These are phyloP conservation scores for Euphrasia confusa DNA, from an alignment of 257 asterid genomes.

Conservation along the genomic window DNA sequence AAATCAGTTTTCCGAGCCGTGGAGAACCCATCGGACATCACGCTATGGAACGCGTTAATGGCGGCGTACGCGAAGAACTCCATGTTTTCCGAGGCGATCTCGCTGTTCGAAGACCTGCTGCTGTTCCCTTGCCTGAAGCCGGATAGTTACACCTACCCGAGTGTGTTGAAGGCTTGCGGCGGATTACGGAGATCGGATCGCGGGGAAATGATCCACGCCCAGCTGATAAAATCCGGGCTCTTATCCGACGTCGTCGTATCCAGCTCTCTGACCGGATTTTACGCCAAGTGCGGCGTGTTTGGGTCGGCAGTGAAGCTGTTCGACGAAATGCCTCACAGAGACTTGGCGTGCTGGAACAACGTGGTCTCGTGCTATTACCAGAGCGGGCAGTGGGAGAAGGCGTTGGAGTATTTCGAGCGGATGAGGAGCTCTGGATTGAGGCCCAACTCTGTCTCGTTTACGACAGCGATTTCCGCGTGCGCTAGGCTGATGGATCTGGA, in stretches of 20 bases:
- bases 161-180: slow-evolving; percentile 71
- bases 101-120: slow-evolving; percentile 37
- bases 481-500: slow-evolving; percentile 52
- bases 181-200: slow-evolving; percentile 40
- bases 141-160: slow-evolving; percentile 65
- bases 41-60: slow-evolving; percentile 68
- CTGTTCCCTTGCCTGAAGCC: slow-evolving; percentile 48
- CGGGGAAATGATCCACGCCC: slow-evolving; percentile 55
- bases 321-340: slow-evolving; percentile 71
- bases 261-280: slow-evolving; percentile 52
- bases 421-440: slow-evolving; percentile 47
- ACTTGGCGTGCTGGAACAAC: slow-evolving; percentile 69
- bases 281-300: slow-evolving; percentile 52
- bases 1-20: slow-evolving; percentile 39
- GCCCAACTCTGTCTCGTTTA: slow-evolving; percentile 66
- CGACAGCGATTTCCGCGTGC: slow-evolving; percentile 67
- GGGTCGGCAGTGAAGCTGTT: slow-evolving; percentile 50
- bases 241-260: slow-evolving; percentile 57
- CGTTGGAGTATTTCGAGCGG: slow-evolving; percentile 55
- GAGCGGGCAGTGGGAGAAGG: slow-evolving; percentile 62
- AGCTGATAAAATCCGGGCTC: slow-evolving; percentile 48
- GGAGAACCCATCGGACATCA: slow-evolving; percentile 54
- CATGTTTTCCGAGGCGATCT: slow-evolving; percentile 51
- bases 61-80: slow-evolving; percentile 52
- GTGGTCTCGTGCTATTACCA: slow-evolving; percentile 66